Evolutionary conservation across 163 green algal genomes (phyloP), one percentile per base, ranked within the genome.

Genomic region (Picocystis sp.): DNA sequence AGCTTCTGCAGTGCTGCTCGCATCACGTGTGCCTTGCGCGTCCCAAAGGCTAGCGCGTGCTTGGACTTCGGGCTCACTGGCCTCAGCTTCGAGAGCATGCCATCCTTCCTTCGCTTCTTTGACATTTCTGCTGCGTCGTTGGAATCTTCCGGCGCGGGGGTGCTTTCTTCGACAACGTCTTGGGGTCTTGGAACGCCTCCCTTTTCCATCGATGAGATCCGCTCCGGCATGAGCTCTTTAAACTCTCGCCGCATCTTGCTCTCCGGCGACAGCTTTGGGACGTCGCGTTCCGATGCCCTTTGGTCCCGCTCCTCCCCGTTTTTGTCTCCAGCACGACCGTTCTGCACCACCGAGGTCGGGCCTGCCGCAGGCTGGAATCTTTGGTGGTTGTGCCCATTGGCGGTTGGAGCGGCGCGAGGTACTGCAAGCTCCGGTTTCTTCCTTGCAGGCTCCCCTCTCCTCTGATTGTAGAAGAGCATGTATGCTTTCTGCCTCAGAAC

Each of bases 401-500:
- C 44, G 9, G 44, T 9, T 33, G 44, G 22, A 50, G 22, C 6
- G 9, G 44, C 17, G 17, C 17, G 17, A 19, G 17, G 17, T 19
- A 19, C 5, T 24, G 44, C 22, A 24, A 9, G 21, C 6, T 9
- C 22, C 9, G 29, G n/a, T n/a, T 22, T 19, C 60, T 70, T 11
- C 61, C 41, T 42, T n/a, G 61, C 24, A 22, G 23, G 6, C 6
- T 50, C 22, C 9, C 9, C 9, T 50, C 44, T 50, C 9, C 9
- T 35, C 47, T 23, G 34, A 35, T 35, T 67, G 72, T 97, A 97
- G 68, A 97, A 94, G 21, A 97, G 72, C n/a, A 97, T 89, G 79
- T 95, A 97, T 3, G 88, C 84, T 23, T 81, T 72, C 66, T 95
- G 85, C 0, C 62, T 57, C 50, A 95, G 71, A 19, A 91, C 87